Evolutionary conservation across 2,329 filamentous ascomycete genomes (phyloP).

Genomic region (Cadophora gregata): DNA sequence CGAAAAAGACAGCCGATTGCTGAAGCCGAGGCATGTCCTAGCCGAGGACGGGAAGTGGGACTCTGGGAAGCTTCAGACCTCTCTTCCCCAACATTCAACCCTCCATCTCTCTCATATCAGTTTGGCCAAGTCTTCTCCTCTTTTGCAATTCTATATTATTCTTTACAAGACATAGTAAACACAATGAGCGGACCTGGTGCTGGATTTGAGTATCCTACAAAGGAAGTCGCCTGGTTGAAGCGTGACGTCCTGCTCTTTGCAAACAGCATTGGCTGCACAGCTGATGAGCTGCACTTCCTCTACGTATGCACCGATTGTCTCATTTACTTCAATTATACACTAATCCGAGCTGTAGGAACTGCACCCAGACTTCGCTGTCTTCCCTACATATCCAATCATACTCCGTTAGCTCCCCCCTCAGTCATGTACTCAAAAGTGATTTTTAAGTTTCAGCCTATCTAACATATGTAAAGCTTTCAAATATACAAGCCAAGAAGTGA

Average conservation of each 20-base stretch:
- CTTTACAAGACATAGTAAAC: constrained; percentile 14
- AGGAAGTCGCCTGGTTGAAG: constrained; percentile 84
- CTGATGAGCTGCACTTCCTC: constrained; percentile 89
- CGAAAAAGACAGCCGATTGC: not conserved
- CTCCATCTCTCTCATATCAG: not conserved
- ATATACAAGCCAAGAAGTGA: constrained; percentile 67
- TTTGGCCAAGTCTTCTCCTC: not conserved
- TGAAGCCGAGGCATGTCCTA: constrained; percentile 23
- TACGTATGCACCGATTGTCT: constrained; percentile 64
- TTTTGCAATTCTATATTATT: not conserved
- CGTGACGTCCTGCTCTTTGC: constrained; percentile 90
- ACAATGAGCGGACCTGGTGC: constrained; percentile 52
- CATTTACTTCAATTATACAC: constrained; percentile 14
- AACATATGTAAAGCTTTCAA: constrained; percentile 62
- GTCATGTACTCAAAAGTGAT: not conserved
- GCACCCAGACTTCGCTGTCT: constrained; percentile 83
- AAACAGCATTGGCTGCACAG: constrained; percentile 82
- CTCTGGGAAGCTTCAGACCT: constrained; percentile 29
- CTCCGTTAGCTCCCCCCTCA: constrained; percentile 33
- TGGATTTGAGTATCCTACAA: constrained; percentile 80
- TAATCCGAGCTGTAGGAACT: constrained; percentile 67
- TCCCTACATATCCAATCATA: constrained; percentile 66
- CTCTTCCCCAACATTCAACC: not conserved
- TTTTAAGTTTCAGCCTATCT: not conserved
- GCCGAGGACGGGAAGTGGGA: constrained; percentile 23